Evolutionary conservation across 1,284 basidiomycete species (phyloP), one percentile per base, ranked within the genome.

Genomic region (Cryptococcus sp.): DNA sequence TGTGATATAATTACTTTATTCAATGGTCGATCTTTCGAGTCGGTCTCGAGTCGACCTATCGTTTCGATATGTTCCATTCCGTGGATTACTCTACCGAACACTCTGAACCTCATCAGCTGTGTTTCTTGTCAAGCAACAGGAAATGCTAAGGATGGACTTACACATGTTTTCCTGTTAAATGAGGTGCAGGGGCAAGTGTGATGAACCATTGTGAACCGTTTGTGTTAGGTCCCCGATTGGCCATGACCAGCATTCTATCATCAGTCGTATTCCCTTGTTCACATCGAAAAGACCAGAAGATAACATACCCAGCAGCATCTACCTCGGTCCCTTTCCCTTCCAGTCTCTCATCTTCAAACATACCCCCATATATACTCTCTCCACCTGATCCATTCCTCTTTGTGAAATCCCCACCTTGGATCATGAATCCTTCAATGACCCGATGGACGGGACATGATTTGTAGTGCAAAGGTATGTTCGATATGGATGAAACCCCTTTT

Each of bases 391-490:
- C 81, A 57, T 79, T 78, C 34, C 74, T 58, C 57, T 72, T 73
- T 7, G 80, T 82, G 63, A 81, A 82, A 66, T 83, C 81, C 48
- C 86, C 86, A 40, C 83, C 86, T 75, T 88, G 87, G 48, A 92
- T 83, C 91, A 94, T 94, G 73, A 94, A 93, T 56, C 84, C 80
- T 21, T 82, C 79, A 55, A 93, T 91, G 25, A 86, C 84, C 23
- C 89, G 81, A 66, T 91, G 89, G 16, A 91, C 78, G 43, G 84
- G 83, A 53, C 81, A 83, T 63, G 83, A 83, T 73, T 88, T 89
- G 81, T 91, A 96, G 73, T 86, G 85, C 3, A 94, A 79, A 3
- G 86, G 84, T 13, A 81, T 75, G 43, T 85, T 81, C 0, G 84
- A 81, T 28, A 79, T 69, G 1, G 77, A 74, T 0, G 85, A 87